Conservation (phyloP, 345 rosid genomes). For the Kandelia obovata region DNA sequence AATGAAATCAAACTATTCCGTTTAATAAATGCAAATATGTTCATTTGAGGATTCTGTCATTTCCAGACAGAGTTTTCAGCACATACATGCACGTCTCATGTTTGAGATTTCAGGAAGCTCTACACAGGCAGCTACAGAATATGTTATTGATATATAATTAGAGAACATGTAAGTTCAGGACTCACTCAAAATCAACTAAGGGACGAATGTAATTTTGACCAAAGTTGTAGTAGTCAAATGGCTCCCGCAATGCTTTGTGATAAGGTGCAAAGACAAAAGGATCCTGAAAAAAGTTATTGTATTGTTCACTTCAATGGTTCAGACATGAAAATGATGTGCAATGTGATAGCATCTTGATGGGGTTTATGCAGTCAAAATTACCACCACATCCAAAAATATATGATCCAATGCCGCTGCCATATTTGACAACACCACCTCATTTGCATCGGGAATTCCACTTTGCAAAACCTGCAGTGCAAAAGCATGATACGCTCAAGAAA, state of each 20-base stretch:
- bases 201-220: constrained; percentile 93
- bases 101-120: constrained; percentile 9
- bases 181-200: constrained; percentile 81
- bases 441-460: constrained; percentile 60
- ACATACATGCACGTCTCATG: background rate
- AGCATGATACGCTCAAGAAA: background rate
- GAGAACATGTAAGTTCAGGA: constrained; percentile 9
- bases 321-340: constrained; percentile 8
- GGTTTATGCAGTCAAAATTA: constrained; percentile 23
- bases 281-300: constrained; percentile 48
- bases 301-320: constrained; percentile 23
- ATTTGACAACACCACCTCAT: constrained; percentile 65
- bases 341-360: constrained; percentile 16
- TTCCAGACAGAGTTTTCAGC: too few relatives aligned
- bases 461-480: constrained; percentile 53
- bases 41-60: too few relatives aligned
- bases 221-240: constrained; percentile 89
- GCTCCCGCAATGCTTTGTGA: constrained; percentile 85
- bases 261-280: constrained; percentile 69
- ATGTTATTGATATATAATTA: background rate
- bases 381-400: constrained; percentile 80
- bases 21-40: too few relatives aligned
- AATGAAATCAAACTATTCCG: too few relatives aligned
- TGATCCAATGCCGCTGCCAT: constrained; percentile 80
- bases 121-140: background rate